Base-by-base conservation (phyloP, 257 asterid species). In the Buddleja alternifolia region DNA sequence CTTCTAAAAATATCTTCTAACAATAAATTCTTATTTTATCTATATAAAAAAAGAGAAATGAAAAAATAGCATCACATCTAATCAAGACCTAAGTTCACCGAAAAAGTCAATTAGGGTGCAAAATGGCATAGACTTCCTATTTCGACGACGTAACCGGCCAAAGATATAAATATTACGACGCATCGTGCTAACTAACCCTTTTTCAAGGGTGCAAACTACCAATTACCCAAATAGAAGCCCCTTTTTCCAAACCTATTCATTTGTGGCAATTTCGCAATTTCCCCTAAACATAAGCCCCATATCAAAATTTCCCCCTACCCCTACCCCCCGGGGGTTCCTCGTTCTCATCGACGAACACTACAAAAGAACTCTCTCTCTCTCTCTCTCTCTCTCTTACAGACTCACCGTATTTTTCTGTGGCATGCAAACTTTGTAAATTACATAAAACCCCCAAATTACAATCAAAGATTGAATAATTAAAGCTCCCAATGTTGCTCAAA, bases 401-500 rank as follows among this genome's bases (percentile, higher is more conserved):
- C 63, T 10, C 63, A 2, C 55, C 10, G n/a, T 19, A 21, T 12
- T 21, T 3, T 23, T 59, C 17, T 51, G 76, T 68, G 84, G 81
- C 81, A 60, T 46, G 46, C 70, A 71, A 55, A 37, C 48, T 54
- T 16, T 37, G 66, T 61, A 16, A 78, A 64, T 69, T 54, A 7
- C 61, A 8, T 2, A 47, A 29, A 20, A 7, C 66, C 63, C 66
- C 63, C 40, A 11, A 8, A 16, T 17, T 34, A 39, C 15, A 34
- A 47, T 64, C 5, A 29, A 1, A 29, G n/a, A 29, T 39, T 53
- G 14, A 53, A 52, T 41, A n/a, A 47, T 11, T 29, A 32, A 17
- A 70, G 21, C 66, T 25, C 74, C 59, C 67, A 29, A 80, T 83
- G 82, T 68, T 81, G 84, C 50, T 75, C 50, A 58, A 72, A 56